Percentiles rank a stretch among this genome's conserved stretches.
Conservation (phyloP, 1,139 yeast species). For the Blastobotrys apis region DNA sequence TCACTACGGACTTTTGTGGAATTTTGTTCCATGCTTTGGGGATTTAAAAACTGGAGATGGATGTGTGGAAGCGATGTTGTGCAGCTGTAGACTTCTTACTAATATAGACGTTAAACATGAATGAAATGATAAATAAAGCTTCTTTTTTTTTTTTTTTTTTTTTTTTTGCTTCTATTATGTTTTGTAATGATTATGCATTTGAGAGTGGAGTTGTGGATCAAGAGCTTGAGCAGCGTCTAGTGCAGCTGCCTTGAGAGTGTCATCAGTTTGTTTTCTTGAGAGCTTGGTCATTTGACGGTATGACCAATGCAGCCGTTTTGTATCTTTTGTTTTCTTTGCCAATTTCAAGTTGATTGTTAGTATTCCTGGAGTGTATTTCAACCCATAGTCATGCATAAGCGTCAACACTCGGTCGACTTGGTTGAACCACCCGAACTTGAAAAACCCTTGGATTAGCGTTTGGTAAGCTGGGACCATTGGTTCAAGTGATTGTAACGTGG, state of each 20-base stretch:
- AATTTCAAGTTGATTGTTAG: slow-evolving; percentile 24
- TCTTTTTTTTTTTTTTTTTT: too few relatives aligned
- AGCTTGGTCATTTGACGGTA: slow-evolving; percentile 13
- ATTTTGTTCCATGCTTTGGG: slow-evolving; percentile 21
- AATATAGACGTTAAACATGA: too few relatives aligned
- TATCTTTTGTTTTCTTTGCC: slow-evolving; percentile 22
- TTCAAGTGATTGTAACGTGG: background rate
- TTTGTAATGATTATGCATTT: background rate
- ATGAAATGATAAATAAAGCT: background rate
- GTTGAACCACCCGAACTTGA: slow-evolving; percentile 21
- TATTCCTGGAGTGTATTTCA: slow-evolving; percentile 20
- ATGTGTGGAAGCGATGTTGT: too few relatives aligned
- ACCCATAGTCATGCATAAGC: slow-evolving; percentile 19
- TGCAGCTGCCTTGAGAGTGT: background rate
- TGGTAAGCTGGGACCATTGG: slow-evolving; percentile 7
- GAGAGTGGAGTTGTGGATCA: background rate
- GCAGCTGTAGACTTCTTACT: too few relatives aligned
- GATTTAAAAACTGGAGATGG: slow-evolving; percentile 19
- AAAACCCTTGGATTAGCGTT: slow-evolving; percentile 21
- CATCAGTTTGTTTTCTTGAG: background rate
- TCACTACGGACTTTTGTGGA: slow-evolving; percentile 25
- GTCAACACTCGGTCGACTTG: slow-evolving; percentile 25
- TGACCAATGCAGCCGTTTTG: slow-evolving; percentile 25
- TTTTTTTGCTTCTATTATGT: background rate
- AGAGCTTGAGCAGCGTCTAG: background rate